These are phyloP conservation scores for Vicia villosa DNA, from an alignment of 306 rosid genomes.

Conservation along the genomic window DNA sequence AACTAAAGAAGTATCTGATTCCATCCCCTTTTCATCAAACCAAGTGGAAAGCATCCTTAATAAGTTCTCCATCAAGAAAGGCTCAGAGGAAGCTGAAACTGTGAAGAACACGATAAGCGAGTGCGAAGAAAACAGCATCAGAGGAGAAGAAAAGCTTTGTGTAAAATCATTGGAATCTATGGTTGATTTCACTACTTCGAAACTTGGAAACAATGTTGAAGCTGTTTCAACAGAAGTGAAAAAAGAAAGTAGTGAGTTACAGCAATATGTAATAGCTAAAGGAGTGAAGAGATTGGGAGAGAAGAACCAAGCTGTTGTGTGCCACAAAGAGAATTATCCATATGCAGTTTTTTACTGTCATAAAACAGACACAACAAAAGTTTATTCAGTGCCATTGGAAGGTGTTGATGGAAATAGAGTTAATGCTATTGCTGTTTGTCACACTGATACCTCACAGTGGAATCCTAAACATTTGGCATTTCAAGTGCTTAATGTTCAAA, in stretches of 20 bases:
- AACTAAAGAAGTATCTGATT: conserved; percentile 51
- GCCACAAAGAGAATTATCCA: conserved; percentile 67
- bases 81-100: conserved; percentile 45
- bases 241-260: conserved; percentile 44
- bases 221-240: conserved; percentile 68
- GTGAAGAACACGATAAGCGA: conserved; percentile 53
- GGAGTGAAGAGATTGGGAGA: conserved; percentile 51
- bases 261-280: conserved; percentile 50
- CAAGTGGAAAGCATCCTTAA: conserved; percentile 46
- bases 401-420: conserved; percentile 65
- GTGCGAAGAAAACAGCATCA: conserved; percentile 52
- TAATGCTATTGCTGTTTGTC: conserved; percentile 74
- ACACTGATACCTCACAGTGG: conserved; percentile 77
- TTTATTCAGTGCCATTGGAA: conserved; percentile 55
- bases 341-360: conserved; percentile 91
- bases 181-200: conserved; percentile 73
- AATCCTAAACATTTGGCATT: conserved; percentile 91
- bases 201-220: conserved; percentile 57
- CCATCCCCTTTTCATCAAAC: conserved; percentile 72
- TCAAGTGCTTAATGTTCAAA: conserved; percentile 67
- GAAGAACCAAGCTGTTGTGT: conserved; percentile 48
- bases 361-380: conserved; percentile 41
- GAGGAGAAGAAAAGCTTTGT: conserved; percentile 76
- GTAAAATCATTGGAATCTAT: conserved; percentile 90
- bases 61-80: conserved; percentile 49